Base-by-base conservation (phyloP, 305 asterid genomes). In the Rubia balearica region DNA sequence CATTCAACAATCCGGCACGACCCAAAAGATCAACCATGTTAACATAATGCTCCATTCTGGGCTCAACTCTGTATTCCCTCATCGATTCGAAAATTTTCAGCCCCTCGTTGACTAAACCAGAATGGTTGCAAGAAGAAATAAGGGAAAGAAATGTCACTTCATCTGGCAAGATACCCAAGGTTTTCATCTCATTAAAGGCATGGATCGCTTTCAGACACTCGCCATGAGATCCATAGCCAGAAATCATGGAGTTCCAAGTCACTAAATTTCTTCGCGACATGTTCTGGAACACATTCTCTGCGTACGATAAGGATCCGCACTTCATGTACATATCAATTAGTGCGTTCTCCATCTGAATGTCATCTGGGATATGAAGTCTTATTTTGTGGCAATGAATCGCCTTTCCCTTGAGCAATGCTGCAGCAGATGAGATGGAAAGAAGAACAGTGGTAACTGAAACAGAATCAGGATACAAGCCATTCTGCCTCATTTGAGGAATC, bases 191-290 rank as follows among this genome's bases (percentile, higher is more conserved):
- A 13, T 77, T 68, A 69, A 85, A 85, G 75, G 85, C 56, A 24
- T 75, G 79, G 2, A 93, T 81, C 57, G 97, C 94, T 81, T 81
- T 85, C 14, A 17, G 77, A 72, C 96, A 87, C 40, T 85, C 81
- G 12, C 96, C 88, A 3, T 90, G 93, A 1, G 90, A 89, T 57
- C 98, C 97, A 66, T 83, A 83, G 21, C 97, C 97, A 14, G 88
- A 73, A 46, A 93, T 84, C 90, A 93, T 89, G 0, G 94, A 83
- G 61, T 93, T 90, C 96, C 96, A 93, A 0, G 97, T 79, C 17
- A 90, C 85, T 13, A 80, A 12, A 68, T 86, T 90, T 73, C 85
- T 81, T 51, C 66, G 45, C 9, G 76, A 60, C 90, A 83, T 81
- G 43, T 69, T 79, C 19, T 69, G 68, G 66, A 93, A 86, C 65